These are phyloP conservation scores for Babesia ovata DNA, from an alignment of 169 alveolate species.

Conservation along the genomic window DNA sequence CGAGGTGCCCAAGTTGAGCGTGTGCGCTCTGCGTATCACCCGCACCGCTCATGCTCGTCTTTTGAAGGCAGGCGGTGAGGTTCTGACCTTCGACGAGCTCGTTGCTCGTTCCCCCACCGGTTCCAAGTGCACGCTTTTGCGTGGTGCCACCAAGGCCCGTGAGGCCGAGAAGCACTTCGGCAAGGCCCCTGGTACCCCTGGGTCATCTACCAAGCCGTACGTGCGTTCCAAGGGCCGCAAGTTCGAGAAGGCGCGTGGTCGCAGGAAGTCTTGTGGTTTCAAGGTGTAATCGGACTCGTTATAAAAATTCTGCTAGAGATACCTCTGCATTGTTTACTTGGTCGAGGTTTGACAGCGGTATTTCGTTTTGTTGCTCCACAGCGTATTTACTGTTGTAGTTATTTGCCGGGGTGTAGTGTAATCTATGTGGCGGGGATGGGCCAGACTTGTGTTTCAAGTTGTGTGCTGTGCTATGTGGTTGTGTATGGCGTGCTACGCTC, in stretches of 20 bases:
- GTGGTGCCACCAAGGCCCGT: constrained; percentile 95
- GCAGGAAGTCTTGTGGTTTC: constrained; percentile 89
- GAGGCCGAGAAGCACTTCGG: constrained; percentile 95
- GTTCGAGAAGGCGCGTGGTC: constrained; percentile 93
- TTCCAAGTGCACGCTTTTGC: constrained; percentile 90
- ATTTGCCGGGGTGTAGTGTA: too few relatives aligned
- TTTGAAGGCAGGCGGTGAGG: constrained; percentile 95
- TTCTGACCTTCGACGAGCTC: constrained; percentile 96
- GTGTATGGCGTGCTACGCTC: too few relatives aligned
- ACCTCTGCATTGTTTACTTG: not conserved
- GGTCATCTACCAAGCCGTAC: constrained; percentile 89
- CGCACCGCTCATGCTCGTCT: constrained; percentile 97
- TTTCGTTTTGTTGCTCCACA: too few relatives aligned
- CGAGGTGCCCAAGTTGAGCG: constrained; percentile 88
- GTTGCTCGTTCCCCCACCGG: constrained; percentile 92
- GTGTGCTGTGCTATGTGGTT: too few relatives aligned
- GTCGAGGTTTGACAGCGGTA: too few relatives aligned
- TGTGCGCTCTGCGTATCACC: constrained; percentile 95
- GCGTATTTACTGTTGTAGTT: too few relatives aligned
- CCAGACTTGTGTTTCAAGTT: too few relatives aligned
- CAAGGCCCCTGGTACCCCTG: constrained; percentile 92
- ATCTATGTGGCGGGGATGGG: too few relatives aligned
- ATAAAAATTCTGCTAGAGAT: not conserved
- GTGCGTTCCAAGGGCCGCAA: constrained; percentile 91
- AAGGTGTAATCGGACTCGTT: constrained; percentile 75